These are phyloP conservation scores for Ehretia macrophylla DNA, from an alignment of 257 asterid species.

Conservation along the genomic window DNA sequence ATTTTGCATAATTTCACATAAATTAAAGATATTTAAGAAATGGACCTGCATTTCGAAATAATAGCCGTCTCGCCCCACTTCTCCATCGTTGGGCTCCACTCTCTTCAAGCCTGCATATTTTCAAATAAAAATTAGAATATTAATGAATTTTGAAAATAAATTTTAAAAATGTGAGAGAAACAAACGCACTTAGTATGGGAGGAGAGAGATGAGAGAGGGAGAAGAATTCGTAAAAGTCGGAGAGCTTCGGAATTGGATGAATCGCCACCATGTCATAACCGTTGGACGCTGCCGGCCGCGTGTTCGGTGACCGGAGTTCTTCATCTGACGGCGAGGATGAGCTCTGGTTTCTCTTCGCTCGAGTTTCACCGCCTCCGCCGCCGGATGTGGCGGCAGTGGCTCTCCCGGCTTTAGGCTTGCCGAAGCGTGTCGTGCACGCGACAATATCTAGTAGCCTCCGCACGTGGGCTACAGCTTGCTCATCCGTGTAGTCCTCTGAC, in stretches of 20 bases:
- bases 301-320: constrained; percentile 38
- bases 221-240: constrained; percentile 96
- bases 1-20: background rate
- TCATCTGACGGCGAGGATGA: constrained; percentile 45
- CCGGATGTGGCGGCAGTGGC: constrained; percentile 10
- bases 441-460: constrained; percentile 88
- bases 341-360: constrained; percentile 43
- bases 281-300: constrained; percentile 43
- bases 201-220: constrained; percentile 75
- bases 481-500: constrained; percentile 81
- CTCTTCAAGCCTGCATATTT: constrained; percentile 59
- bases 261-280: constrained; percentile 92
- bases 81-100: constrained; percentile 48
- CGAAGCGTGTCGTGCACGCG: constrained; percentile 96
- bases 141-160: background rate
- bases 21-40: background rate
- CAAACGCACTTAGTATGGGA: constrained; percentile 69
- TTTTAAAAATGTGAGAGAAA: constrained; percentile 1
- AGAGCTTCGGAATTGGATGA: constrained; percentile 93
- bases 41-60: constrained; percentile 88
- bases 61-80: constrained; percentile 56
- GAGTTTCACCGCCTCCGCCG: constrained; percentile 38
- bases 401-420: constrained; percentile 53
- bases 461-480: constrained; percentile 75
- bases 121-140: background rate